These are phyloP conservation scores for Monascus purpureus DNA, from an alignment of 495 filamentous ascomycete genomes.

Conservation along the genomic window DNA sequence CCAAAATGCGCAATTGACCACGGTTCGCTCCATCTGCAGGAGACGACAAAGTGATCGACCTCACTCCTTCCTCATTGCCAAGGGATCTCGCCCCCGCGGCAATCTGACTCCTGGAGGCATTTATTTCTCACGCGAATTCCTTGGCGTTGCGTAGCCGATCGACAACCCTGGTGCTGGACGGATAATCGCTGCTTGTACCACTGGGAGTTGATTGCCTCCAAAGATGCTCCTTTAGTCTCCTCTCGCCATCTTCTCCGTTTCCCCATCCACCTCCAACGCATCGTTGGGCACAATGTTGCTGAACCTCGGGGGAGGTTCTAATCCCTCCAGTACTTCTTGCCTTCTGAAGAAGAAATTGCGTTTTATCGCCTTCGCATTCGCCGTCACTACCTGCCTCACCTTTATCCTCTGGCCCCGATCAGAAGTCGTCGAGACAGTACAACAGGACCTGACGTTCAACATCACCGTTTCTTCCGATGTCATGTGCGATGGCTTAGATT, in stretches of 20 bases:
- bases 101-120: too few species aligned
- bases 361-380: constrained; percentile 11
- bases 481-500: constrained; percentile 18
- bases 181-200: too few species aligned
- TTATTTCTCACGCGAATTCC: too few species aligned
- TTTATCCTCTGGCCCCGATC: constrained; percentile 17
- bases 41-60: too few species aligned
- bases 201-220: background rate
- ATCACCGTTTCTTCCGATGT: constrained; percentile 22
- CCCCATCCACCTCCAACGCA: background rate
- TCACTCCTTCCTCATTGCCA: too few species aligned
- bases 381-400: constrained; percentile 9
- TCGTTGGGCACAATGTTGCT: constrained; percentile 10
- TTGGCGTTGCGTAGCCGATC: too few species aligned
- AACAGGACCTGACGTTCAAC: constrained; percentile 13
- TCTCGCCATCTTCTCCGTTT: constrained; percentile 1
- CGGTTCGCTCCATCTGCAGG: too few species aligned
- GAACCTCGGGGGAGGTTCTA: constrained; percentile 13
- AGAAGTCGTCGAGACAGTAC: constrained; percentile 4
- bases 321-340: constrained; percentile 15
- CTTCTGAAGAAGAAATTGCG: constrained; percentile 20
- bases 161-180: too few species aligned
- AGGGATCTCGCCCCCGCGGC: too few species aligned
- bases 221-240: background rate
- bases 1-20: too few species aligned